phyloP scores from a whole-genome alignment of 78 protist genomes.

The Dictyostelium citrinum region DNA sequence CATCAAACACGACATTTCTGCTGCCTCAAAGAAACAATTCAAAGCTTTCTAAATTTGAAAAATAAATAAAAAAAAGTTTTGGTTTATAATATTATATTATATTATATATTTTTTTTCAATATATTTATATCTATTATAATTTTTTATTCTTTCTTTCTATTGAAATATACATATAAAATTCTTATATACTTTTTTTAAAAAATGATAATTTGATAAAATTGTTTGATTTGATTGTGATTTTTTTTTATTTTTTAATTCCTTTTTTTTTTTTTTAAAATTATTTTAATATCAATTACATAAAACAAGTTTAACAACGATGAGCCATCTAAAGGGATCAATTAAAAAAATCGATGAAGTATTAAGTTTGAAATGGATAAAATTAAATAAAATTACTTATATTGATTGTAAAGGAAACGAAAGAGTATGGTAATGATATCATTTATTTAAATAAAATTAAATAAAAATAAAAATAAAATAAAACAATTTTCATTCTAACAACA shows the following conservation, averaged over 20 bases:
- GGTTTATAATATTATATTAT: neutral
- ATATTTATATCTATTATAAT: too few species aligned
- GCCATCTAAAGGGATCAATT: neutral
- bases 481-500: neutral
- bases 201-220: too few species aligned
- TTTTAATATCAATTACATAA: too few species aligned
- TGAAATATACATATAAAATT: too few species aligned
- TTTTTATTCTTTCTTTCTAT: too few species aligned
- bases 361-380: slow-evolving; percentile 30
- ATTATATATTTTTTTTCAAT: too few species aligned
- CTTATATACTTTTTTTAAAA: too few species aligned
- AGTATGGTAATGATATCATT: neutral
- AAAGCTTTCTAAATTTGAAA: slow-evolving; percentile 42
- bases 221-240: too few species aligned
- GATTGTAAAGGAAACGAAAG: slow-evolving; percentile 24
- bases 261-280: neutral
- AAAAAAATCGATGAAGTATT: neutral
- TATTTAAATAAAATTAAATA: too few species aligned
- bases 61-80: neutral
- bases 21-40: slow-evolving; percentile 58
- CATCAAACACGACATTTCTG: slow-evolving; percentile 73
- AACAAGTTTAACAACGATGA: neutral
- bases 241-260: neutral
- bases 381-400: slow-evolving; percentile 17
- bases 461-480: too few species aligned